A percentile compares a stretch with the other conserved stretches of the same genome.
Conservation (phyloP, 495 filamentous ascomycete genomes). For the Zalerion maritima region DNA sequence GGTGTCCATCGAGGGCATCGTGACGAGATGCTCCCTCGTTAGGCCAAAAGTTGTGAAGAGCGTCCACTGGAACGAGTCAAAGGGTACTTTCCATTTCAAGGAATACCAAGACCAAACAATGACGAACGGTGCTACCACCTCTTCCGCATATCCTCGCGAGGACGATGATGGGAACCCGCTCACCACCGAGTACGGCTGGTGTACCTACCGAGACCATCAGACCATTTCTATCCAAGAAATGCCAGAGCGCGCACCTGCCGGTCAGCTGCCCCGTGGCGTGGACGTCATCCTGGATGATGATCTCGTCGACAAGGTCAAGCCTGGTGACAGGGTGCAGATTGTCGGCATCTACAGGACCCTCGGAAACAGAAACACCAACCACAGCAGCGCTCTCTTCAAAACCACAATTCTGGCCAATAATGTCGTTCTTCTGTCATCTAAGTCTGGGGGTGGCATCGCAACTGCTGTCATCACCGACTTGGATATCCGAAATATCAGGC, state of each 20-base stretch:
- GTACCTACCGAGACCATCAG: conserved; percentile 92
- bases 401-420: conserved; percentile 92
- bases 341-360: conserved; percentile 89
- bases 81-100: conserved; percentile 65
- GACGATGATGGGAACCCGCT: conserved; percentile 73
- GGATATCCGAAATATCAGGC: conserved; percentile 97
- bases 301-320: conserved; percentile 86
- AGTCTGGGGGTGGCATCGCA: conserved; percentile 87
- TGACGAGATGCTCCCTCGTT: conserved; percentile 89
- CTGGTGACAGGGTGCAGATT: conserved; percentile 88
- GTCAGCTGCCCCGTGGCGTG: conserved; percentile 90
- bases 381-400: conserved; percentile 80
- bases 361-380: conserved; percentile 81
- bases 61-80: conserved; percentile 83
- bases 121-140: conserved; percentile 73
- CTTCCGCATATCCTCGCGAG: conserved; percentile 87
- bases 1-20: conserved; percentile 95
- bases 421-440: conserved; percentile 85
- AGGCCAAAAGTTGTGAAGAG: conserved; percentile 95
- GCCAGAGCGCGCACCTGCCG: conserved; percentile 91
- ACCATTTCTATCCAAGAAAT: conserved; percentile 99
- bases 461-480: conserved; percentile 90
- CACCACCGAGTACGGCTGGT: conserved; percentile 90
- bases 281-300: conserved; percentile 97
- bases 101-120: conserved; percentile 94